These are phyloP conservation scores for Neurospora sp. DNA, from an alignment of 495 filamentous ascomycete genomes.

Conservation along the genomic window DNA sequence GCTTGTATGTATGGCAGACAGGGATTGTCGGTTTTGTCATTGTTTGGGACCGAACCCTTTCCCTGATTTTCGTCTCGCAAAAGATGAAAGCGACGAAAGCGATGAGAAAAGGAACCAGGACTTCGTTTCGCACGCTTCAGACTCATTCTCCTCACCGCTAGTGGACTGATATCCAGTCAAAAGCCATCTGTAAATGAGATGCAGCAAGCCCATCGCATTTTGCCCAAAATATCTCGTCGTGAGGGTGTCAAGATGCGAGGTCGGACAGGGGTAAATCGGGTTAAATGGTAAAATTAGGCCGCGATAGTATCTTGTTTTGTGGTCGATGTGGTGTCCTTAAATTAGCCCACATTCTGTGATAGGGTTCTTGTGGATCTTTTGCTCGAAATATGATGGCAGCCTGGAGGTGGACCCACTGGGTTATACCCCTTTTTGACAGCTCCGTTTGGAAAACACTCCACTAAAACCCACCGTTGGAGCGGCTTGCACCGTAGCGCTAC, in stretches of 20 bases:
- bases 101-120: not conserved
- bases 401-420: not conserved
- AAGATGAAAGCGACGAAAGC: not conserved
- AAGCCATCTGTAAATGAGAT: not conserved
- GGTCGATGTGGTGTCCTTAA: not conserved
- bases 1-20: not conserved
- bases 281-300: not conserved
- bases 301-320: not conserved
- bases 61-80: not conserved
- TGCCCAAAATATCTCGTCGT: not conserved
- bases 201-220: not conserved
- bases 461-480: not conserved
- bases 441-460: not conserved
- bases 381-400: not conserved
- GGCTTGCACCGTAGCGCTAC: not conserved
- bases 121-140: not conserved
- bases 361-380: not conserved
- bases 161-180: not conserved
- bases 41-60: not conserved
- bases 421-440: not conserved
- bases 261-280: not conserved
- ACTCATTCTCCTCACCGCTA: not conserved
- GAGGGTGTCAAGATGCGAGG: not conserved
- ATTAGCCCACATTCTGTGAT: not conserved
- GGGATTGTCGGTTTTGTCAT: not conserved